Evolutionary conservation across 192 early-diverging fungal species (phyloP).

Genomic region (Rhizophagus clarus): DNA sequence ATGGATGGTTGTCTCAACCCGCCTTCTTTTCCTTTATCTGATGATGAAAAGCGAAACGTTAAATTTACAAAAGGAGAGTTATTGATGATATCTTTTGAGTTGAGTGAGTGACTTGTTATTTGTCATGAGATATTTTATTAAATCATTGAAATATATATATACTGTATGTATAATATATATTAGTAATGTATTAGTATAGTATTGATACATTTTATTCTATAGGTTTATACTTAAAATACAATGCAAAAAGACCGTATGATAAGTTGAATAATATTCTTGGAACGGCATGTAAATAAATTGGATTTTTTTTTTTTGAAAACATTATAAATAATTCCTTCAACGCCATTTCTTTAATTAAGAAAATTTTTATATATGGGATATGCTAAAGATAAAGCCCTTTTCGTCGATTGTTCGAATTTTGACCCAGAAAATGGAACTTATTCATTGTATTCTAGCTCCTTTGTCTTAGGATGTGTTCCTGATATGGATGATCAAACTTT

Average conservation of each 20-base stretch:
- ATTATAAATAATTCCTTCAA: not conserved
- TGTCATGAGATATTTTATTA: not conserved
- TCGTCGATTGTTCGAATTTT: not conserved
- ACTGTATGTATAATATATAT: no score
- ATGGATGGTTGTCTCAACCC: not conserved
- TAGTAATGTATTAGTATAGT: not conserved
- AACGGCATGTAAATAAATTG: constrained; percentile 19
- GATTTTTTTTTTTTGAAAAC: not conserved
- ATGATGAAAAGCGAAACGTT: not conserved
- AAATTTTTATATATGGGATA: not conserved
- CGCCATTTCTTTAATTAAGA: not conserved
- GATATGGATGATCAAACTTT: constrained; percentile 18
- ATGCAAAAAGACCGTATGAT: not conserved
- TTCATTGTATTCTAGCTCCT: not conserved
- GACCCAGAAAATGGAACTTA: not conserved
- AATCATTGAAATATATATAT: not conserved
- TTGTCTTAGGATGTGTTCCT: constrained; percentile 4
- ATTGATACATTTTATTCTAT: not conserved
- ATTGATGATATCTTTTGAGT: not conserved
- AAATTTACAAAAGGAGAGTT: constrained; percentile 15
- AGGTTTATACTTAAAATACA: no score
- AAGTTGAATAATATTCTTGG: constrained; percentile 14
- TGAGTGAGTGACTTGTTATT: not conserved
- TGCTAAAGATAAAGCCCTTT: not conserved
- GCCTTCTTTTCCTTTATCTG: not conserved